These are phyloP conservation scores for Pseudonectria buxi DNA, from an alignment of 2,329 filamentous ascomycete species.

Conservation along the genomic window DNA sequence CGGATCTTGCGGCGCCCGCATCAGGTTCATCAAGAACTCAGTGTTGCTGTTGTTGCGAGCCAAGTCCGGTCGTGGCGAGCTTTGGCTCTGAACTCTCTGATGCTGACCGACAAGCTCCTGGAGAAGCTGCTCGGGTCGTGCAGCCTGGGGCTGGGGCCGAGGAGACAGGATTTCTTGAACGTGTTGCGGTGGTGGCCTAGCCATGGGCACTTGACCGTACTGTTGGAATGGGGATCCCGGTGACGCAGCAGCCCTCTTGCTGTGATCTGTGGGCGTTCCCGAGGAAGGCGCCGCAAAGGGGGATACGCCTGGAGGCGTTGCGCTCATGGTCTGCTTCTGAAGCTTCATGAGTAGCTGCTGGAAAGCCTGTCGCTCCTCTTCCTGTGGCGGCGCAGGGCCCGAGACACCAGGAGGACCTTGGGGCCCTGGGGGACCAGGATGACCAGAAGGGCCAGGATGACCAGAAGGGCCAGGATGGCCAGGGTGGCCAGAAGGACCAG, in stretches of 20 bases:
- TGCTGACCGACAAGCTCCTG: constrained; percentile 56
- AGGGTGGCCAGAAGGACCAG: not conserved
- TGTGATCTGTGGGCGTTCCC: constrained; percentile 18
- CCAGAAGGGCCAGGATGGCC: not conserved
- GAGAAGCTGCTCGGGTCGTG: constrained; percentile 52
- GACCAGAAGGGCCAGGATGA: constrained; percentile 3
- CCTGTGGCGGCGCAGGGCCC: constrained; percentile 35
- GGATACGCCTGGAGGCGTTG: constrained; percentile 39
- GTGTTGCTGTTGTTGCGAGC: constrained; percentile 56
- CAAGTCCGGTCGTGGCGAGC: constrained; percentile 37
- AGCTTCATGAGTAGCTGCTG: constrained; percentile 76
- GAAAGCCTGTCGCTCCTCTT: constrained; percentile 80
- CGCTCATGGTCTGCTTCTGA: constrained; percentile 48
- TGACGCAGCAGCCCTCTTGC: constrained; percentile 37
- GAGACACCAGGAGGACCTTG: constrained; percentile 2
- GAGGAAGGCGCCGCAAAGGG: constrained; percentile 37
- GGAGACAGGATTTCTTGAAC: constrained; percentile 49
- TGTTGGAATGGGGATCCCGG: constrained; percentile 41
- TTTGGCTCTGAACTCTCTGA: constrained; percentile 47
- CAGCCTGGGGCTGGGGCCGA: constrained; percentile 43
- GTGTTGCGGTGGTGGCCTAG: constrained; percentile 32
- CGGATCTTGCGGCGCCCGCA: constrained; percentile 50
- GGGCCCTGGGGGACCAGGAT: constrained; percentile 3
- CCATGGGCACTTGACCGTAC: constrained; percentile 35
- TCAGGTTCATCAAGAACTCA: constrained; percentile 81